Base-by-base conservation (phyloP, 768 basidiomycete genomes). In the Ramaria sp. region DNA sequence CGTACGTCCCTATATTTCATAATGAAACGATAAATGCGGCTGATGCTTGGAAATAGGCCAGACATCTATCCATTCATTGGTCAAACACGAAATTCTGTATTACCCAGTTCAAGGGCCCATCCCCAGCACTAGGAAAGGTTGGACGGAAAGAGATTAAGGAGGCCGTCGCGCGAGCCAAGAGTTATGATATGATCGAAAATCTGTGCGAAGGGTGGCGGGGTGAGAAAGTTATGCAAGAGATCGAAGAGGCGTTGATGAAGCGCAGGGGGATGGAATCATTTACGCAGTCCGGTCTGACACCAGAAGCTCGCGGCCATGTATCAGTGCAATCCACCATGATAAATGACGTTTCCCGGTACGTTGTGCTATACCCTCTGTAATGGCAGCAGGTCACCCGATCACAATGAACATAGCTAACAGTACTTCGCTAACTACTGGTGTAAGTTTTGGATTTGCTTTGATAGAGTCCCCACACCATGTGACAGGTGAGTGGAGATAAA, bases 51-150 rank as follows among this genome's bases (percentile, higher is more conserved):
- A 33, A 54, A 17, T 64, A 90, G 90, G 76, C 80, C 24, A 77
- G 79, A 68, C 90, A 91, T 65, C 72, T 92, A 9, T 77, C 82
- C 58, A 86, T 93, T 64, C 78, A 87, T 64, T 94, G 83, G 80
- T 74, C 83, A 15, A 80, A 87, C 53, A 93, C 93, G 24, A 95
- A 94, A 66, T 94, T 91, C 70, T 90, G 92, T 62, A 71, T 88
- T 27, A 75, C 77, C 13, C 89, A 92, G 66, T 91, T 94, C 77
- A 87, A 86, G 64, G 83, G 82, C 2, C 68, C 76, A 2, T 80
- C 83, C 41, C 69, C 78, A 1, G 72, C 74, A 6, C 69, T 82
- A 45, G 77, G 73, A 37, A 89, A 85, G 64, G 69, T 75, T 1
- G 79, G 86, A 34, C 77, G 81, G 3, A 83, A 79, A 53, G 69